These are phyloP conservation scores for Penicilliopsis zonata DNA, from an alignment of 495 filamentous ascomycete genomes.

Conservation along the genomic window DNA sequence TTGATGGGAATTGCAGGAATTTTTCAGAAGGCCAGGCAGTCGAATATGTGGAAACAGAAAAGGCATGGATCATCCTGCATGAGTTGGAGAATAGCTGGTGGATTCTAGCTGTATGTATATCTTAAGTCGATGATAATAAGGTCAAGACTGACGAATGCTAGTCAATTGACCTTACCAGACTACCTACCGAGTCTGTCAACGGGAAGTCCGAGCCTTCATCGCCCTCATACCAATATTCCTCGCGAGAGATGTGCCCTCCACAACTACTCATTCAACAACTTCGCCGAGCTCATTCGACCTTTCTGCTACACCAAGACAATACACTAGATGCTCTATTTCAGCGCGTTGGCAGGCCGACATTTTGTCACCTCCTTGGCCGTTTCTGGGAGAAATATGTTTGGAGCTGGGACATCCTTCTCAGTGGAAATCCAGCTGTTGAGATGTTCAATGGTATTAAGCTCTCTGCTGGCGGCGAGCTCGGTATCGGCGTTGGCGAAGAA, in stretches of 20 bases:
- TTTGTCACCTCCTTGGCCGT: constrained; percentile 53
- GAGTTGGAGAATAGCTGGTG: constrained; percentile 90
- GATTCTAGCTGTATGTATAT: constrained; percentile 61
- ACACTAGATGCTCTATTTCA: constrained; percentile 54
- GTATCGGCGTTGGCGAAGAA: constrained; percentile 88
- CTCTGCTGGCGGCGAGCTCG: constrained; percentile 81
- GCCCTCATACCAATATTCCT: constrained; percentile 57
- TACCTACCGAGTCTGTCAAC: constrained; percentile 17
- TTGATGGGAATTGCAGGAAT: constrained; percentile 31
- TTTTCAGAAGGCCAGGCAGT: constrained; percentile 68
- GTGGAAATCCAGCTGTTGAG: constrained; percentile 73
- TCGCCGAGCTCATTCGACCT: constrained; percentile 67
- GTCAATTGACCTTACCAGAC: constrained; percentile 65
- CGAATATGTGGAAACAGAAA: constrained; percentile 84
- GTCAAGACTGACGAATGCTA: constrained; percentile 12
- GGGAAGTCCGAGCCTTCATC: constrained; percentile 11
- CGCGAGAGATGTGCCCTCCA: constrained; percentile 78
- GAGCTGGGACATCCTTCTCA: constrained; percentile 80
- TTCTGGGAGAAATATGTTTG: constrained; percentile 77
- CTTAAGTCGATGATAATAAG: too few relatives aligned
- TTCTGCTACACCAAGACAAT: constrained; percentile 74
- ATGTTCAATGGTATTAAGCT: constrained; percentile 80
- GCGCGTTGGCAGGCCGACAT: constrained; percentile 44
- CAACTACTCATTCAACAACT: constrained; percentile 68
- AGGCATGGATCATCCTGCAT: constrained; percentile 66